Evolutionary conservation across 768 basidiomycete species (phyloP), one percentile per base, ranked within the genome.

Genomic region (Leccinum ochraceum): DNA sequence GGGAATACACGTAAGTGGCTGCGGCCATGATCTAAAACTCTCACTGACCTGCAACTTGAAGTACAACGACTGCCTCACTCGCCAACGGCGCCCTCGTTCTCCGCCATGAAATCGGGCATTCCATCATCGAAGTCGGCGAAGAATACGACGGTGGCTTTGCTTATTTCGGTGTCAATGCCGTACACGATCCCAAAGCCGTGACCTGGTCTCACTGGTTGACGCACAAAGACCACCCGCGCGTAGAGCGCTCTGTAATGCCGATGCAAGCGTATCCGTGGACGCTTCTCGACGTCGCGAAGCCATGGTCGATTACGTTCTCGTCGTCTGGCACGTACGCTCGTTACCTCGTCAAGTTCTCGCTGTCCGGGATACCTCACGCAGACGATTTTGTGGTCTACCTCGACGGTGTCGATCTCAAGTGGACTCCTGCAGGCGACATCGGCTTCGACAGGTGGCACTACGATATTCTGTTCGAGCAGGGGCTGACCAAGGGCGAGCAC

Each of bases 61-160:
- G 90, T 3, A 87, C 89, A 4, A 85, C 89, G 58, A 93, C 91
- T 10, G 83, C 90, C 1, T 92, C 90, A 1, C 72, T 83, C 20
- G 79, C 84, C 13, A 93, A 92, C 57, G 90, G 90, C 0, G 83
- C 89, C 17, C 80, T 89, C 20, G 88, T 92, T 6, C 80, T 92
- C 32, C 82, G 89, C 6, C 90, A 91, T 66, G 90, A 92, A 71
- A 82, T 92, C 1, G 90, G 90, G 0, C 90, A 93, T 73, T 90
- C 88, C 24, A 83, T 92, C 53, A 89, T 92, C 65, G 76, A 83
- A 7, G 86, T 90, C 20, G 91, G 91, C 4, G 91, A 92, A 74
- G 90, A 92, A 74, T 92, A 93, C 68, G 91, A 92, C 63, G 90
- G 90, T 13, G 90, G 89, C 4, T 84, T 73, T 61, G 86, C 78